A percentile compares a stretch with the other conserved stretches of the same genome.
phyloP scores from a whole-genome alignment of 2,329 filamentous ascomycete species.

The Exophiala sp. region DNA sequence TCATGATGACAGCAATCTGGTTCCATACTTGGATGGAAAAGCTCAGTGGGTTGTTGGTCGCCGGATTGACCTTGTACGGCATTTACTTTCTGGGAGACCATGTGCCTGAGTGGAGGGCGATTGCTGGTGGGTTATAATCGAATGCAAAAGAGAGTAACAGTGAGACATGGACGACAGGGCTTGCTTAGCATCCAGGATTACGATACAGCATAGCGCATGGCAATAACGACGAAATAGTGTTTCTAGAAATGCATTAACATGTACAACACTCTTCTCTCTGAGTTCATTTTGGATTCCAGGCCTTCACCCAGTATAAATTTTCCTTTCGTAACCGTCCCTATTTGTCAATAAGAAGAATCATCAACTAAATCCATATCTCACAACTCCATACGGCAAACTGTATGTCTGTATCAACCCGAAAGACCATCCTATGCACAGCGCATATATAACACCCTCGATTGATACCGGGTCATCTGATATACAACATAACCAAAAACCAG shows the following conservation, averaged over 20 bases:
- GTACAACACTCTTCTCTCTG: no score
- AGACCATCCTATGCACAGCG: not conserved
- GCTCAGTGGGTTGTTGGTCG: constrained; percentile 52
- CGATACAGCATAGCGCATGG: no score
- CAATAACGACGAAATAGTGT: no score
- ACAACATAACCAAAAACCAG: not conserved
- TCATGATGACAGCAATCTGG: constrained; percentile 97
- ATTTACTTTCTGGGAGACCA: constrained; percentile 52
- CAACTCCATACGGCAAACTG: no score
- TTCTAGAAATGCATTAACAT: no score
- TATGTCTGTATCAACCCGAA: no score
- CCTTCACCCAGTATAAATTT: no score
- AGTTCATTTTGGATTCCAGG: no score
- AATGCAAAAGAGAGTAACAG: not conserved
- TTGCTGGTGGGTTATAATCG: constrained; percentile 44
- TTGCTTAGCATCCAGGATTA: no score
- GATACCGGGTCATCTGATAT: not conserved
- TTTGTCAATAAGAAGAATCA: no score
- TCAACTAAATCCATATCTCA: no score
- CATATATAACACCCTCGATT: not conserved
- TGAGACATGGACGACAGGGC: not conserved
- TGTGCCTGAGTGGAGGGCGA: constrained; percentile 41
- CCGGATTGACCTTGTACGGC: constrained; percentile 47
- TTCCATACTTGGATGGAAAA: constrained; percentile 99
- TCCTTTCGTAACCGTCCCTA: no score